These are phyloP conservation scores for Chaetomiaceae sp. DNA, from an alignment of 2,329 filamentous ascomycete genomes.

Conservation along the genomic window DNA sequence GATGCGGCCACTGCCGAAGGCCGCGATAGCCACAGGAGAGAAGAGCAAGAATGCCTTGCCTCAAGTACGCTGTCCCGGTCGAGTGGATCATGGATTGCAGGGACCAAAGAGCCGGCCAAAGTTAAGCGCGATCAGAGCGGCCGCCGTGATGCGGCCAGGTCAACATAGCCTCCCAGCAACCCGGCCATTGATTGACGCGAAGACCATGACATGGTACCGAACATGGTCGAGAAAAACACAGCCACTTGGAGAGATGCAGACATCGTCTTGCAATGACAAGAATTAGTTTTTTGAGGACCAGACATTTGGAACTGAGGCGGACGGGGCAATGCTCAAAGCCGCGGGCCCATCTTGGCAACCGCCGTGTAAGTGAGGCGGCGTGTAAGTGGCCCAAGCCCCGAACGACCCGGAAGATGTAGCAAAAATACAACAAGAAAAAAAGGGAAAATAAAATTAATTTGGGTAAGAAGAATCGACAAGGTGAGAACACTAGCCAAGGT, in stretches of 20 bases:
- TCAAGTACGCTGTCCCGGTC: neutral
- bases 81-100: neutral
- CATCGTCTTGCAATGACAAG: neutral
- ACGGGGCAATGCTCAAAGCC: neutral
- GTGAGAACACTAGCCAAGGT: too few relatives aligned
- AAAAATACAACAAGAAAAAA: neutral
- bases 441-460: neutral
- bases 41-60: neutral
- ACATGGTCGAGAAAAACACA: neutral
- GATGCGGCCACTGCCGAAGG: conserved; percentile 3
- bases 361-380: neutral
- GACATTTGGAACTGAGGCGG: neutral
- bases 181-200: neutral
- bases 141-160: conserved; percentile 13
- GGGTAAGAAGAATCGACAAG: too few relatives aligned
- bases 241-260: neutral
- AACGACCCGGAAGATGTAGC: neutral
- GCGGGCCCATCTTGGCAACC: neutral
- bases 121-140: neutral
- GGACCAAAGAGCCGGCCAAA: neutral
- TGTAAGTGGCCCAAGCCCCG: neutral
- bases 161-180: conserved; percentile 6
- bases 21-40: neutral
- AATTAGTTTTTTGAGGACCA: neutral
- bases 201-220: neutral